Evolutionary conservation across 352 stramenopile species (phyloP).

Genomic region (Globisporangium spinosum): DNA sequence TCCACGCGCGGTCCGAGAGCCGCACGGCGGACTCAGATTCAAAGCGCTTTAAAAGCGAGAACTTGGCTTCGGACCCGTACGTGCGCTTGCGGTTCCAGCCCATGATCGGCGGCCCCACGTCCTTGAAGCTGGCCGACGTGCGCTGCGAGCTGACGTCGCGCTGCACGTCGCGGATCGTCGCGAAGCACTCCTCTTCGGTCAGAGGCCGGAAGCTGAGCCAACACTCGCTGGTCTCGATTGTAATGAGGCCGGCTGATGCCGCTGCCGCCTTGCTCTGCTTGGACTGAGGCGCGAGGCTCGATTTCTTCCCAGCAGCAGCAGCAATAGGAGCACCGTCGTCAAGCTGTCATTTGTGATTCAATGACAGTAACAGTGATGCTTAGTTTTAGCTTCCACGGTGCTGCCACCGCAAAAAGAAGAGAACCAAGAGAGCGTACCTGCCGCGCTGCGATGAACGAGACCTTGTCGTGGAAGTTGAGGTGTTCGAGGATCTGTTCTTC

Average conservation of each 20-base stretch:
- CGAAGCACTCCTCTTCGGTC: conserved; percentile 22
- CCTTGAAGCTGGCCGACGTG: conserved; percentile 13
- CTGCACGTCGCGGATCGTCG: conserved; percentile 16
- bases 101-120: conserved; percentile 22
- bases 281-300: background rate
- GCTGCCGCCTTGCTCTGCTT: background rate
- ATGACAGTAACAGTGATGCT: background rate
- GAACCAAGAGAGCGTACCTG: conserved; percentile 11
- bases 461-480: conserved; percentile 26
- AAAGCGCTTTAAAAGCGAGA: conserved; percentile 34
- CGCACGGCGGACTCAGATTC: conserved; percentile 11
- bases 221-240: conserved; percentile 16
- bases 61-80: conserved; percentile 21
- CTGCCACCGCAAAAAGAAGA: no score
- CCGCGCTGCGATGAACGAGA: conserved; percentile 17
- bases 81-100: conserved; percentile 37
- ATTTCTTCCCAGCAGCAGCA: conserved; percentile 10
- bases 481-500: conserved; percentile 27
- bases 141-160: conserved; percentile 22
- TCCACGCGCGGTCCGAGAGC: conserved; percentile 22
- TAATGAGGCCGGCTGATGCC: conserved; percentile 8
- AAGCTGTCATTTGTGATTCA: background rate
- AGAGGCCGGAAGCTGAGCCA: conserved; percentile 26
- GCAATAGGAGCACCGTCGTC: background rate
- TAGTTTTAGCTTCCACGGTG: background rate